A percentile compares a stretch with the other conserved stretches of the same genome.
phyloP scores from a whole-genome alignment of 139 green algal genomes.

The Chlorella sorokiniana region DNA sequence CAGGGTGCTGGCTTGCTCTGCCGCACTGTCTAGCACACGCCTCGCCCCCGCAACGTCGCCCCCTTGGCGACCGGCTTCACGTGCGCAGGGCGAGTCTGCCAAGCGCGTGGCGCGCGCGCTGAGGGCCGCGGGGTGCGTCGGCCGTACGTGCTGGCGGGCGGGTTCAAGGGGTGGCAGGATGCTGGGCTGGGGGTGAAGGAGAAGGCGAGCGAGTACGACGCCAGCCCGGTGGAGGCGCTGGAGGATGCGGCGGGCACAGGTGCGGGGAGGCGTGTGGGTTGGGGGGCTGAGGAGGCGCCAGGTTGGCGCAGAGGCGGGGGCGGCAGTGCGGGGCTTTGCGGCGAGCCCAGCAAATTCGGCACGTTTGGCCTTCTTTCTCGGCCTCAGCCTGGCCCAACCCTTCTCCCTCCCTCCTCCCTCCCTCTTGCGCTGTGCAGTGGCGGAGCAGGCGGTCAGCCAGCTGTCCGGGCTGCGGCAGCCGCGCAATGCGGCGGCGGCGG shows the following conservation, averaged over 20 bases:
- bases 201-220: slow-evolving; percentile 36
- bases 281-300: not conserved
- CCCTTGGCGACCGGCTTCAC: not conserved
- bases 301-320: too few species aligned
- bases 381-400: not conserved
- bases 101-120: slow-evolving; percentile 42
- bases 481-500: slow-evolving; percentile 2
- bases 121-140: slow-evolving; percentile 22
- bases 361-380: not conserved
- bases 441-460: slow-evolving; percentile 25
- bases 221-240: slow-evolving; percentile 41
- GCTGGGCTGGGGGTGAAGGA: slow-evolving; percentile 41
- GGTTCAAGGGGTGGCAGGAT: slow-evolving; percentile 50
- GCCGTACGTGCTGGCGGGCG: slow-evolving; percentile 40
- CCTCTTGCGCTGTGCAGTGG: slow-evolving; percentile 13
- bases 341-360: too few species aligned
- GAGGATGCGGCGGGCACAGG: slow-evolving; percentile 46
- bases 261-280: not conserved
- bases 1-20: not conserved
- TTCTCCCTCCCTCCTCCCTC: not conserved
- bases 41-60: not conserved
- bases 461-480: slow-evolving; percentile 12
- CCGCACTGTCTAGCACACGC: not conserved
- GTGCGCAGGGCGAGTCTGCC: slow-evolving; percentile 26
- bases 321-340: too few species aligned